Evolutionary conservation across 192 early-diverging fungal genomes (phyloP).

Genomic region (Gigaspora rosea): DNA sequence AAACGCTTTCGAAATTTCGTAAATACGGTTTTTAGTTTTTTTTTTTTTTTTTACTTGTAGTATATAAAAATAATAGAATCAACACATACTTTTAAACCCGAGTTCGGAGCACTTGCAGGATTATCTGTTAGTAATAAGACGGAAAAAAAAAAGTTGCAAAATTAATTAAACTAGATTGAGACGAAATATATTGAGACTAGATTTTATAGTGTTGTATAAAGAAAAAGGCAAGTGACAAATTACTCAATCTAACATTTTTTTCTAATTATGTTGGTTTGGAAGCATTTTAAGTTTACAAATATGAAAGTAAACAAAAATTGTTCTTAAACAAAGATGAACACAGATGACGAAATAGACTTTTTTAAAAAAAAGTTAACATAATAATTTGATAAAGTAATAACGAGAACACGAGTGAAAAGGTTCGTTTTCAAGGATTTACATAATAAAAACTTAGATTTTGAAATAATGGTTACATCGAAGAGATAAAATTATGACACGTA

Average conservation of each 20-base stretch:
- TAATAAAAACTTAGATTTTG: not conserved
- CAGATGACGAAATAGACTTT: too few species aligned
- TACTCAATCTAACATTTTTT: too few species aligned
- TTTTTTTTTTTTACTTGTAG: not conserved
- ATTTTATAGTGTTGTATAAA: not conserved
- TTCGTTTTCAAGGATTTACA: not conserved
- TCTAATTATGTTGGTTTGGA: too few species aligned
- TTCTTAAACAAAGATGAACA: too few species aligned
- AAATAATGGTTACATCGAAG: not conserved
- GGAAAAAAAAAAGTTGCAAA: not conserved
- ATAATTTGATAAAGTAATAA: too few species aligned
- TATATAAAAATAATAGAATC: not conserved
- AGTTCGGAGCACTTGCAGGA: not conserved
- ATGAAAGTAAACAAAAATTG: too few species aligned
- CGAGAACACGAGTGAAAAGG: not conserved
- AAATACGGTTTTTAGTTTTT: not conserved
- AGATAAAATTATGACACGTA: slow-evolving; percentile 12
- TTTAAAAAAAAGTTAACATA: too few species aligned
- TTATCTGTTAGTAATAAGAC: slow-evolving; percentile 5
- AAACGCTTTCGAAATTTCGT: not conserved
- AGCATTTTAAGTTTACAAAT: too few species aligned
- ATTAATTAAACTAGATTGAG: not conserved
- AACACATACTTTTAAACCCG: slow-evolving; percentile 12
- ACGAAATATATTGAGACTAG: not conserved
- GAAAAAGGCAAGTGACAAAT: too few species aligned